A percentile compares a stretch with the other conserved stretches of the same genome.
phyloP scores from a whole-genome alignment of 75 land plant genomes.

The Gnetum montanum region DNA sequence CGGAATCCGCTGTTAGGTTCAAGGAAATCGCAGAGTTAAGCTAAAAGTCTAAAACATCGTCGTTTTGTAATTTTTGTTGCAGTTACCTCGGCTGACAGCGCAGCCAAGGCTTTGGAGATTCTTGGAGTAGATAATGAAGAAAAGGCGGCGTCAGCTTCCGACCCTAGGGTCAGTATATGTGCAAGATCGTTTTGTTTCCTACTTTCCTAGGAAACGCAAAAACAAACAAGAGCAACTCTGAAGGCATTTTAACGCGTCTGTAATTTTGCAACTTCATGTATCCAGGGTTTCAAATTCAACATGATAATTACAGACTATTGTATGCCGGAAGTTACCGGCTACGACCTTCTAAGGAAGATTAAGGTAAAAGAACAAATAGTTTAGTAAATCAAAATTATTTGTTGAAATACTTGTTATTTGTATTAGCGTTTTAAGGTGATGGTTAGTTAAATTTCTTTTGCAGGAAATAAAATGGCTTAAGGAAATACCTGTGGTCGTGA shows the following conservation, averaged over 20 bases:
- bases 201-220: too few relatives aligned
- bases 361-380: slow-evolving; percentile 38
- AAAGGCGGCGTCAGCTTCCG: not conserved
- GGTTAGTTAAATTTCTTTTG: not conserved
- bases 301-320: slow-evolving; percentile 49
- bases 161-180: too few relatives aligned
- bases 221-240: too few relatives aligned
- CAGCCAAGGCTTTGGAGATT: slow-evolving; percentile 51
- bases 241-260: too few relatives aligned
- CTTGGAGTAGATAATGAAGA: slow-evolving; percentile 44
- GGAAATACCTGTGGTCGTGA: slow-evolving; percentile 68
- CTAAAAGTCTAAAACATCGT: not conserved
- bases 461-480: slow-evolving; percentile 38
- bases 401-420: not conserved
- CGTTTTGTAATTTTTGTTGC: slow-evolving; percentile 9
- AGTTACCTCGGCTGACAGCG: slow-evolving; percentile 87
- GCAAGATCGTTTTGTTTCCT: too few relatives aligned
- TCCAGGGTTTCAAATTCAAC: slow-evolving; percentile 21
- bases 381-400: too few relatives aligned
- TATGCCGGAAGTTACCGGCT: slow-evolving; percentile 57
- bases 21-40: slow-evolving; percentile 1
- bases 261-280: not conserved
- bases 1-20: slow-evolving; percentile 49
- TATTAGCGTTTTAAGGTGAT: too few relatives aligned
- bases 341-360: slow-evolving; percentile 41